Percentiles rank a stretch among this genome's conserved stretches.
phyloP scores from a whole-genome alignment of 2,329 filamentous ascomycete genomes.

The Aureobasidium melanogenum region DNA sequence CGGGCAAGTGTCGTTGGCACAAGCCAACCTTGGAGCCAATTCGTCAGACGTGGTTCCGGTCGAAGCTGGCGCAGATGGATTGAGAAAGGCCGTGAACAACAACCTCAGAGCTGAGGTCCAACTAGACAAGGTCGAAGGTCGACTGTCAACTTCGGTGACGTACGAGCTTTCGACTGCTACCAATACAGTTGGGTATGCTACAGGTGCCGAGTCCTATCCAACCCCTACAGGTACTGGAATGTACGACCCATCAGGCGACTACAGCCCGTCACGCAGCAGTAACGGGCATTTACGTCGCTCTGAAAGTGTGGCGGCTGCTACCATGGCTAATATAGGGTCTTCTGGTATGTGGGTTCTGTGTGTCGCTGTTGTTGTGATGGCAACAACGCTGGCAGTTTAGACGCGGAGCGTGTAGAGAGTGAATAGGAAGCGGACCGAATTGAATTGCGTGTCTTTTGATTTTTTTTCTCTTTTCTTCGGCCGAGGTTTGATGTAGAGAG shows the following conservation, averaged over 20 bases:
- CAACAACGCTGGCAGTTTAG: background rate
- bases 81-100: background rate
- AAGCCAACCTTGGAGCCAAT: constrained; percentile 15
- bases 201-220: background rate
- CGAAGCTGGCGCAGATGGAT: background rate
- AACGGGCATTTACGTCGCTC: background rate
- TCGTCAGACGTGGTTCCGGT: background rate
- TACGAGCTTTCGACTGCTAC: background rate
- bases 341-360: background rate
- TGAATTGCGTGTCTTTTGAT: background rate
- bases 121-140: background rate
- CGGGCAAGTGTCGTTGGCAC: constrained; percentile 25
- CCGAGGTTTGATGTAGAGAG: background rate
- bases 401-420: background rate
- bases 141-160: background rate
- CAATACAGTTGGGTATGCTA: background rate
- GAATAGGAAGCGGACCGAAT: background rate
- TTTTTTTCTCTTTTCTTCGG: too few relatives aligned
- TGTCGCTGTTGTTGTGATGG: background rate
- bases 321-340: background rate
- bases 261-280: background rate
- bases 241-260: background rate
- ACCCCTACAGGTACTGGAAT: background rate
- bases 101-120: background rate
- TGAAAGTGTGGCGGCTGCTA: background rate